Percentiles rank a stretch among this genome's conserved stretches.
These are phyloP conservation scores for Termitomyces heimii DNA, from an alignment of 768 basidiomycete genomes.

Conservation along the genomic window DNA sequence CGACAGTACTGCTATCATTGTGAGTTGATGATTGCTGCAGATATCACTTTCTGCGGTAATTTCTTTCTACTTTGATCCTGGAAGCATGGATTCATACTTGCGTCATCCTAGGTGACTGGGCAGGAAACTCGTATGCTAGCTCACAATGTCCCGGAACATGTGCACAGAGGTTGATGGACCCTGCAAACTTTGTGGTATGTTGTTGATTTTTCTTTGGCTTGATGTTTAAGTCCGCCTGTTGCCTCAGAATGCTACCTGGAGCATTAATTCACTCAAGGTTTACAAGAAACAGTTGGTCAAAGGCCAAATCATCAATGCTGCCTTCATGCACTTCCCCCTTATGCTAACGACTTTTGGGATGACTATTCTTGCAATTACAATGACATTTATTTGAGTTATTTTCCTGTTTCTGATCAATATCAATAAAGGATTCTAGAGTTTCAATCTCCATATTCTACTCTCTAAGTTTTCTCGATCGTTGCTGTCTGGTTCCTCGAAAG, in stretches of 20 bases:
- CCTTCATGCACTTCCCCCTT: not conserved
- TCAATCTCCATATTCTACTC: slow-evolving; percentile 49
- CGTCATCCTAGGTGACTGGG: slow-evolving; percentile 62
- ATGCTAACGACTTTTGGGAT: not conserved
- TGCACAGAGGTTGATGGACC: slow-evolving; percentile 53
- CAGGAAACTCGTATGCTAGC: slow-evolving; percentile 73
- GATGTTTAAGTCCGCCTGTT: not conserved
- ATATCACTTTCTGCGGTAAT: slow-evolving; percentile 80
- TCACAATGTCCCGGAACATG: slow-evolving; percentile 75
- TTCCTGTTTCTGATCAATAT: not conserved
- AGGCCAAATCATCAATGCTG: slow-evolving; percentile 23
- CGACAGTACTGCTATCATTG: slow-evolving; percentile 6
- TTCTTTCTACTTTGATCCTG: slow-evolving; percentile 1
- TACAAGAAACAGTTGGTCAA: slow-evolving; percentile 53
- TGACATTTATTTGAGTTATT: not conserved
- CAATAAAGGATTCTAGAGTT: slow-evolving; percentile 32
- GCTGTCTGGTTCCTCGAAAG: slow-evolving; percentile 59
- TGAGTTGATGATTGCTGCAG: slow-evolving; percentile 16
- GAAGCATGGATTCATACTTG: not conserved
- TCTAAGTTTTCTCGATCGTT: slow-evolving; percentile 24
- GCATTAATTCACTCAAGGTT: slow-evolving; percentile 73
- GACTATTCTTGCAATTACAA: not conserved
- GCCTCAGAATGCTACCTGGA: slow-evolving; percentile 71
- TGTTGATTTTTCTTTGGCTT: not conserved
- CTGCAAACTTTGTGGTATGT: slow-evolving; percentile 65